Evolutionary conservation across 495 filamentous ascomycete genomes (phyloP).

Genomic region (Tuber microsphaerosporum): DNA sequence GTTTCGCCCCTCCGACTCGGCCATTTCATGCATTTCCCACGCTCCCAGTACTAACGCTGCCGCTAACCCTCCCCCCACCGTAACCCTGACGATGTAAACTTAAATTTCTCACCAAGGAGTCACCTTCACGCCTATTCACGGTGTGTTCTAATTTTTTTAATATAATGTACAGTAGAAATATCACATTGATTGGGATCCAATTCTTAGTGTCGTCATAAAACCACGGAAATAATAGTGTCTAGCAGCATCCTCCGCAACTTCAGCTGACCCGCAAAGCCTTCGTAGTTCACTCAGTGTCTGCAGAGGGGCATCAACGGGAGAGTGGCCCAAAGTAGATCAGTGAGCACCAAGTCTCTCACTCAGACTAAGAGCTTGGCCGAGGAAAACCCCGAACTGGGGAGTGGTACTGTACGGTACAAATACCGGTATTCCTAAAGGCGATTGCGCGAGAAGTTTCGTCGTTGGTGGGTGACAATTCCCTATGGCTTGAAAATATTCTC

Average conservation of each 20-base stretch:
- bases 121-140: background rate
- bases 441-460: conserved; percentile 29
- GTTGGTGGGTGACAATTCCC: conserved; percentile 35
- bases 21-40: background rate
- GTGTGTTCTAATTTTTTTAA: conserved; percentile 3
- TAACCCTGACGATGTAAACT: background rate
- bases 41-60: background rate
- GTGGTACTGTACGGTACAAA: too few relatives aligned
- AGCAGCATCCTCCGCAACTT: conserved; percentile 20
- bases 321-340: conserved; percentile 40
- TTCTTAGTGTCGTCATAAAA: too few relatives aligned
- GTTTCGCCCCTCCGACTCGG: background rate
- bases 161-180: conserved; percentile 7
- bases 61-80: background rate
- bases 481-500: conserved; percentile 27
- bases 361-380: conserved; percentile 22
- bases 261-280: conserved; percentile 51
- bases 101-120: background rate
- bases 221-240: conserved; percentile 13
- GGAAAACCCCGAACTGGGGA: conserved; percentile 19
- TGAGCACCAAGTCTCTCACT: conserved; percentile 30
- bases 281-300: conserved; percentile 30
- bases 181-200: conserved; percentile 2
- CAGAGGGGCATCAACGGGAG: conserved; percentile 40
- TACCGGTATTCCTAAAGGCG: conserved; percentile 23